These are phyloP conservation scores for Fusarium succisae DNA, from an alignment of 2,329 filamentous ascomycete genomes.

Conservation along the genomic window DNA sequence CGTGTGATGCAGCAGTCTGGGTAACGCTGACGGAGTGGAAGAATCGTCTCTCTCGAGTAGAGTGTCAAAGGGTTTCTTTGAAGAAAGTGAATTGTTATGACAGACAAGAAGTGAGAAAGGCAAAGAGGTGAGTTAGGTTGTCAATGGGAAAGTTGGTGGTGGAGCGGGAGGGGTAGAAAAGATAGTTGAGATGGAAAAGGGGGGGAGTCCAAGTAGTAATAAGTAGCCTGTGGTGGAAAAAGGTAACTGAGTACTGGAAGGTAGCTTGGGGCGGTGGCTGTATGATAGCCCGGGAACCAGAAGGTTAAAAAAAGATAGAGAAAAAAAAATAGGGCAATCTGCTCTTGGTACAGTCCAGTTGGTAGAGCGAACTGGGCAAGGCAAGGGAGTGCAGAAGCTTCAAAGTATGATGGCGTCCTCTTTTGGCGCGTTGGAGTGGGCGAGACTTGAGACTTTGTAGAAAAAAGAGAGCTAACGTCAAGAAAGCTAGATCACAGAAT, in stretches of 20 bases:
- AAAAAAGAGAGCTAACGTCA: constrained; percentile 31
- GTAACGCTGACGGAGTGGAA: constrained; percentile 5
- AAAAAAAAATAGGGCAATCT: constrained; percentile 36
- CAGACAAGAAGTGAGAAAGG: constrained; percentile 30
- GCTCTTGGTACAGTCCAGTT: background rate
- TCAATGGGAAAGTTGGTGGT: constrained; percentile 40
- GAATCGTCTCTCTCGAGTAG: constrained; percentile 17
- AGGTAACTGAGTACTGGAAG: background rate
- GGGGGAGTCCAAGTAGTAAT: constrained; percentile 44
- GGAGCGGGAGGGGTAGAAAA: constrained; percentile 42
- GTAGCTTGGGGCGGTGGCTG: constrained; percentile 8
- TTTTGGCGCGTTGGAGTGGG: constrained; percentile 29
- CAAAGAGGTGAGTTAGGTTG: constrained; percentile 40
- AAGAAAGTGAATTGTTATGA: constrained; percentile 26
- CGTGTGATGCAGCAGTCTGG: constrained; percentile 2
- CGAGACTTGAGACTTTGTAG: constrained; percentile 35
- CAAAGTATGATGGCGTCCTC: constrained; percentile 33
- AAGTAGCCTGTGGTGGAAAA: constrained; percentile 19
- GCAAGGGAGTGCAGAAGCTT: constrained; percentile 28
- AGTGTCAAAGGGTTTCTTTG: constrained; percentile 17
- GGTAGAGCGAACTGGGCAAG: constrained; percentile 18
- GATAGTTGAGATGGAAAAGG: constrained; percentile 34
- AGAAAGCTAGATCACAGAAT: constrained; percentile 33
- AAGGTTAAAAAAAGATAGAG: constrained; percentile 30
- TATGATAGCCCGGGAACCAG: constrained; percentile 12